A percentile compares a stretch with the other conserved stretches of the same genome.
phyloP scores from a whole-genome alignment of 2,329 filamentous ascomycete genomes.

The Thielaviopsis ethacetica region DNA sequence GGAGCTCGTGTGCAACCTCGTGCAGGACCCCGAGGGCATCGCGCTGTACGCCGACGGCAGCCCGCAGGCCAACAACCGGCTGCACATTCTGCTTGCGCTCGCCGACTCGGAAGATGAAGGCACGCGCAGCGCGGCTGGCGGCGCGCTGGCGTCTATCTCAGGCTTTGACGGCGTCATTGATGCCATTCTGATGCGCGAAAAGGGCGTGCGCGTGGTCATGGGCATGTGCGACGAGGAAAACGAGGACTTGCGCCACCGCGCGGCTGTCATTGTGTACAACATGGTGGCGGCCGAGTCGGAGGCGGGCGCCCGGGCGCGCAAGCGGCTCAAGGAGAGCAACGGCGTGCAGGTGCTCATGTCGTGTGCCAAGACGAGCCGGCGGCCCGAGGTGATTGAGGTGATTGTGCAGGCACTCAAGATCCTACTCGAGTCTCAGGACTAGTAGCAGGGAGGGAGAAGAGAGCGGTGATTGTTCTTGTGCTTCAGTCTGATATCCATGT shows the following conservation, averaged over 20 bases:
- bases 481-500: not conserved
- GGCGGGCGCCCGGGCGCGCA: conserved; percentile 41
- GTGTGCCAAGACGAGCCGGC: conserved; percentile 51
- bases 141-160: conserved; percentile 72
- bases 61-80: conserved; percentile 50
- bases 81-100: conserved; percentile 75
- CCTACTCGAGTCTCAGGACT: conserved; percentile 30
- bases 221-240: conserved; percentile 58
- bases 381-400: conserved; percentile 52
- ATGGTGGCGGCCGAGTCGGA: conserved; percentile 51
- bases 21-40: conserved; percentile 50
- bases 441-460: not conserved
- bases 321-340: conserved; percentile 42
- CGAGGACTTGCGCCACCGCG: conserved; percentile 53
- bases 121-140: conserved; percentile 71
- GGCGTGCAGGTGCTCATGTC: conserved; percentile 54
- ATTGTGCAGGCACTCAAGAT: conserved; percentile 59
- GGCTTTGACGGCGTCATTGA: conserved; percentile 59
- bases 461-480: not conserved
- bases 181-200: conserved; percentile 51
- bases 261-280: conserved; percentile 60
- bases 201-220: conserved; percentile 65
- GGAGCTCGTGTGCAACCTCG: conserved; percentile 83
- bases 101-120: conserved; percentile 69
- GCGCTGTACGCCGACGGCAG: conserved; percentile 52